phyloP scores from a whole-genome alignment of 2,329 filamentous ascomycete genomes.

The Colletotrichum sp. region DNA sequence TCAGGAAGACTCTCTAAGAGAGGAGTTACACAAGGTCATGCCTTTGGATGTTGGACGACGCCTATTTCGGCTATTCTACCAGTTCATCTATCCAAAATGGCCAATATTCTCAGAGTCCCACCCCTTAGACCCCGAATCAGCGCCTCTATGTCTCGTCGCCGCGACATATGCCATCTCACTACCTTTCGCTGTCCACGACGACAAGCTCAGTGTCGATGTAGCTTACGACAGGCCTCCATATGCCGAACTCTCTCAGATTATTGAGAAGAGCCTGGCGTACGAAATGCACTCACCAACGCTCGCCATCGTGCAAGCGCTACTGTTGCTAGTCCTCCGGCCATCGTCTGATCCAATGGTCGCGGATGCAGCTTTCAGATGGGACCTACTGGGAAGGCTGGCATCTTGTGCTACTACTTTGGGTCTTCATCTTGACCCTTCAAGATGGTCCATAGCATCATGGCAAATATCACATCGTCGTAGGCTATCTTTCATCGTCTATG shows the following conservation, averaged over 20 bases:
- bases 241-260: constrained; percentile 14
- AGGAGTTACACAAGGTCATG: not conserved
- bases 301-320: not conserved
- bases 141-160: constrained; percentile 3
- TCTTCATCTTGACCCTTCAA: constrained; percentile 19
- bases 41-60: not conserved
- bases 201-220: constrained; percentile 25
- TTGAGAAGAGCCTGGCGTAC: constrained; percentile 10
- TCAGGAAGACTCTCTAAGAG: not conserved
- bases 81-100: not conserved
- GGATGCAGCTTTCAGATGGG: constrained; percentile 20
- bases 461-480: constrained; percentile 19
- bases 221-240: constrained; percentile 25
- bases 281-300: constrained; percentile 23
- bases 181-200: constrained; percentile 24
- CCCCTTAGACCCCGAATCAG: not conserved
- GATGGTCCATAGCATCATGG: constrained; percentile 17
- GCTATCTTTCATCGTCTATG: constrained; percentile 21
- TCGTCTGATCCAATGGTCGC: constrained; percentile 23
- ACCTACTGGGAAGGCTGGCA: constrained; percentile 17
- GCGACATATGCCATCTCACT: constrained; percentile 23
- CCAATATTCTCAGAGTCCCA: not conserved
- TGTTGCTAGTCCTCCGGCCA: constrained; percentile 3
- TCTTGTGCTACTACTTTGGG: constrained; percentile 21
- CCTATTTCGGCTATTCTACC: not conserved